Percentiles rank a stretch among this genome's conserved stretches.
Evolutionary conservation across 2,329 filamentous ascomycete genomes (phyloP).

Genomic region (Arthrobotrys iridis): DNA sequence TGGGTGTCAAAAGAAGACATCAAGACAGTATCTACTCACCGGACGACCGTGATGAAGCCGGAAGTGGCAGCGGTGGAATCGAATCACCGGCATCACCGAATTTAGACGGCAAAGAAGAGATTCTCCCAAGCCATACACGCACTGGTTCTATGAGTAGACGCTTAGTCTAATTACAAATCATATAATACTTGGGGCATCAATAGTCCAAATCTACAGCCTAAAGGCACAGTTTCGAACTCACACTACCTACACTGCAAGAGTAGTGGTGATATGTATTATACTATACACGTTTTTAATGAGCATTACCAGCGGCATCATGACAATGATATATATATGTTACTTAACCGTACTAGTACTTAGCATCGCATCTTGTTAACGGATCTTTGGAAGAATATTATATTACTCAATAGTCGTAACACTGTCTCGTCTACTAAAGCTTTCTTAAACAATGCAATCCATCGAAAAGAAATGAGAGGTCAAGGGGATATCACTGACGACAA

Average conservation of each 20-base stretch:
- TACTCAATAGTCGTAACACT: background rate
- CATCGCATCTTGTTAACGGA: background rate
- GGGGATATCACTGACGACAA: background rate
- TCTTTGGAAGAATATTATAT: constrained; percentile 5
- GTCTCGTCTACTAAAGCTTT: constrained; percentile 6
- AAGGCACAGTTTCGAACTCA: background rate
- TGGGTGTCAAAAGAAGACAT: constrained; percentile 73
- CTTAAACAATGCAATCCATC: background rate
- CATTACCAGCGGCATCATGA: no score
- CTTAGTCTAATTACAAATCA: background rate
- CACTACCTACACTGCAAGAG: background rate
- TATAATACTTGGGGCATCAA: no score
- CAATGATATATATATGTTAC: no score
- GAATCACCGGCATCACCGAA: constrained; percentile 8
- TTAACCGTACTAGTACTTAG: no score
- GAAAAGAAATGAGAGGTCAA: background rate
- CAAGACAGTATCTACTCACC: constrained; percentile 63
- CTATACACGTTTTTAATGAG: constrained; percentile 7
- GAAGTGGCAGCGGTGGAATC: constrained; percentile 4
- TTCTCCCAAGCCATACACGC: constrained; percentile 35
- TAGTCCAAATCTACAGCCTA: no score
- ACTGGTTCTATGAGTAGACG: constrained; percentile 28
- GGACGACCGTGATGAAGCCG: constrained; percentile 55
- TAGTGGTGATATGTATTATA: constrained; percentile 4
- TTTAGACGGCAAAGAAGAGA: constrained; percentile 31